Conservation (phyloP, 2,329 filamentous ascomycete species). For the Colletotrichum costaricense region DNA sequence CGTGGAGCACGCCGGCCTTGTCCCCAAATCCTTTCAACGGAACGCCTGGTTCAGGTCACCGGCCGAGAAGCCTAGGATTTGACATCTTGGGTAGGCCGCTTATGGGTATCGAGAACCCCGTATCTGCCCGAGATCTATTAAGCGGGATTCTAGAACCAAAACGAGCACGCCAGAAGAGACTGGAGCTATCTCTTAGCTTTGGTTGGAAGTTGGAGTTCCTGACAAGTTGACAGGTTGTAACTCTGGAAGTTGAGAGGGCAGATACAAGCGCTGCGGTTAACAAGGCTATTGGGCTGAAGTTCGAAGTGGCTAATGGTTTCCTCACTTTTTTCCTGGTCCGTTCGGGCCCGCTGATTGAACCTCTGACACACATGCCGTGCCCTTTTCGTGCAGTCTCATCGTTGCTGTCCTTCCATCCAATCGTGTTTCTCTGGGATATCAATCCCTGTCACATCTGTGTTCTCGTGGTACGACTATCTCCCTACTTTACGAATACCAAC, state of each 20-base stretch:
- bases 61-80: background rate
- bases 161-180: constrained; percentile 8
- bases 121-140: background rate
- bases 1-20: background rate
- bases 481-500: background rate
- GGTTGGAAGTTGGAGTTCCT: too few species aligned
- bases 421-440: background rate
- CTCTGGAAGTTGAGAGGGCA: background rate
- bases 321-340: background rate
- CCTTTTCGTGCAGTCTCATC: background rate
- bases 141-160: constrained; percentile 1
- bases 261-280: background rate
- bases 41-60: background rate
- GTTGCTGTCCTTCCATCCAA: background rate
- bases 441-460: background rate
- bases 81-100: background rate
- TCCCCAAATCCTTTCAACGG: background rate
- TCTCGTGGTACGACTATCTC: background rate
- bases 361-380: background rate
- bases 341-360: background rate
- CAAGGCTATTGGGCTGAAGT: background rate
- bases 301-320: background rate
- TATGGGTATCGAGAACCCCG: background rate
- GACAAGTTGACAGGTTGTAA: too few species aligned
- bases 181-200: background rate